Percentiles rank a stretch among this genome's conserved stretches.
These are phyloP conservation scores for Penicillium brevicompactum DNA, from an alignment of 2,329 filamentous ascomycete species.

Conservation along the genomic window DNA sequence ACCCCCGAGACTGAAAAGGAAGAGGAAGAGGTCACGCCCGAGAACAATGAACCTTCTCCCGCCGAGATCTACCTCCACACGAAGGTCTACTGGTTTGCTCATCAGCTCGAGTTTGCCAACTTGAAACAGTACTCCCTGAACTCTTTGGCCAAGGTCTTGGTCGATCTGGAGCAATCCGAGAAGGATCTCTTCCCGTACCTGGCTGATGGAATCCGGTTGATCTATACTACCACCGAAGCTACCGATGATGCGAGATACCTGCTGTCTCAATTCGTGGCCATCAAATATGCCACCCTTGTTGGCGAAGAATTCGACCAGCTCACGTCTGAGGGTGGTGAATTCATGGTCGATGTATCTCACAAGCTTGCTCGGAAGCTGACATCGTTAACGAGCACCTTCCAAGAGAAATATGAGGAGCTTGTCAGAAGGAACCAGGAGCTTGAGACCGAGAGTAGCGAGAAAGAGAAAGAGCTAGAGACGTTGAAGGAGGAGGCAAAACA, in stretches of 20 bases:
- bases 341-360: conserved; percentile 7
- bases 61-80: conserved; percentile 7
- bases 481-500: conserved; percentile 1
- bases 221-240: conserved; percentile 1
- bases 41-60: not conserved
- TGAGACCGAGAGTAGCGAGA: not conserved
- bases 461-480: not conserved
- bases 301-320: not conserved
- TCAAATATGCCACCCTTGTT: conserved; percentile 4
- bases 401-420: conserved; percentile 1
- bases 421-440: not conserved
- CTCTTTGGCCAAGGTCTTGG: conserved; percentile 2
- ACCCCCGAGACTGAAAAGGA: not conserved
- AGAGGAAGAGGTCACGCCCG: not conserved
- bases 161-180: not conserved
- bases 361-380: conserved; percentile 9
- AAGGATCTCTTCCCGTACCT: not conserved
- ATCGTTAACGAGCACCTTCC: not conserved
- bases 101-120: not conserved
- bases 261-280: conserved; percentile 9
- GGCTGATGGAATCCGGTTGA: conserved; percentile 6
- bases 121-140: conserved; percentile 2
- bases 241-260: conserved; percentile 2
- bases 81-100: conserved; percentile 8
- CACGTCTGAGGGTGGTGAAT: conserved; percentile 9